phyloP scores from a whole-genome alignment of 345 rosid genomes.

The Eucalyptus dawsonii region DNA sequence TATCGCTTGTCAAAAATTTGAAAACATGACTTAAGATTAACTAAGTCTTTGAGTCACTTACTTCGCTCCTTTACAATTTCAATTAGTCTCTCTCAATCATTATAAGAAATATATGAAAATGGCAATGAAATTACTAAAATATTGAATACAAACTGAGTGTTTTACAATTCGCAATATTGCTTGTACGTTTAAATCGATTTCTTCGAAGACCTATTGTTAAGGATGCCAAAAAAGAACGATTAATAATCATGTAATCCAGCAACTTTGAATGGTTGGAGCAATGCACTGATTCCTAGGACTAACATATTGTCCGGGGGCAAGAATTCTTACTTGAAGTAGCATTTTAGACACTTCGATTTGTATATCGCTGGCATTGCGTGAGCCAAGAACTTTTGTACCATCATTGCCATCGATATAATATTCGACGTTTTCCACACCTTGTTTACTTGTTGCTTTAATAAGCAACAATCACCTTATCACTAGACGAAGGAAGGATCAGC shows the following conservation, averaged over 20 bases:
- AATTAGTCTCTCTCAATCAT: not conserved
- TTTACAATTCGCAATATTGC: not conserved
- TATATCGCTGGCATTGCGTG: not conserved
- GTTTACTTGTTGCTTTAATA: not conserved
- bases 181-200: not conserved
- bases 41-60: not conserved
- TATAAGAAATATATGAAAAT: not conserved
- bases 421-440: not conserved
- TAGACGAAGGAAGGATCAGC: not conserved
- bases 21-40: not conserved
- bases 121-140: not conserved
- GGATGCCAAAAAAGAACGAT: not conserved
- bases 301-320: not conserved
- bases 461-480: not conserved
- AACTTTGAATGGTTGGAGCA: not conserved
- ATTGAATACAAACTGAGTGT: not conserved
- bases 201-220: not conserved
- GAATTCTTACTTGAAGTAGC: not conserved
- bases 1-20: not conserved
- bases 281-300: not conserved
- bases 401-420: not conserved
- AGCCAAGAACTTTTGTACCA: not conserved
- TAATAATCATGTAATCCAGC: not conserved
- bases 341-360: not conserved
- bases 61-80: not conserved